A percentile compares a stretch with the other conserved stretches of the same genome.
Conservation (phyloP, 2,329 filamentous ascomycete genomes). For the Macrophomina phaseolina region DNA sequence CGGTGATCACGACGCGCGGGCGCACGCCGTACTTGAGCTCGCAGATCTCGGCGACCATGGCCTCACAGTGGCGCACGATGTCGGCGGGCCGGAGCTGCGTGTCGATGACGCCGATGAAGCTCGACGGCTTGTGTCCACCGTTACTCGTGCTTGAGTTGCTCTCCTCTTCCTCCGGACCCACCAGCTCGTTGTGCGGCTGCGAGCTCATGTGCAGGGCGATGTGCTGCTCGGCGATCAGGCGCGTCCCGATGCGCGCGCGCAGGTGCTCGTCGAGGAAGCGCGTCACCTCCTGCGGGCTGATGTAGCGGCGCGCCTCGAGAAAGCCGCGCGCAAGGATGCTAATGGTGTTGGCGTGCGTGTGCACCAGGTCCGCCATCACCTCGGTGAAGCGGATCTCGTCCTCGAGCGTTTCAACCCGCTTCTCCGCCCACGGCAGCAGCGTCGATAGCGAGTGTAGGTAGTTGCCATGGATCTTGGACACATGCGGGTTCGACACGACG, state of each 20-base stretch:
- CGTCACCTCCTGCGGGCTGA: conserved; percentile 81
- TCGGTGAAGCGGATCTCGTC: conserved; percentile 92
- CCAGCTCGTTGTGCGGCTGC: conserved; percentile 69
- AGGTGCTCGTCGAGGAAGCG: conserved; percentile 92
- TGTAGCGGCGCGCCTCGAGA: conserved; percentile 90
- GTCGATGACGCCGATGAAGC: conserved; percentile 95
- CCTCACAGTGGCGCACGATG: conserved; percentile 83
- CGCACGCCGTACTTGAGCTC: conserved; percentile 93
- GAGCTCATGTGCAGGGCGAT: conserved; percentile 82
- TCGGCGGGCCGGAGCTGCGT: conserved; percentile 81
- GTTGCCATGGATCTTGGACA: conserved; percentile 93
- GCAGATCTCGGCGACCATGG: conserved; percentile 93
- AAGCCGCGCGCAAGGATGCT: conserved; percentile 91
- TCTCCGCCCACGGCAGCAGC: conserved; percentile 80
- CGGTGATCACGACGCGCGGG: conserved; percentile 79
- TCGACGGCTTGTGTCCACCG: conserved; percentile 56
- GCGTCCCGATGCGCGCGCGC: conserved; percentile 89
- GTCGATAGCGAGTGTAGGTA: conserved; percentile 93
- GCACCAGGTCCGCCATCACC: conserved; percentile 91
- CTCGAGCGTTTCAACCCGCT: conserved; percentile 74
- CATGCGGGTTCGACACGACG: conserved; percentile 96
- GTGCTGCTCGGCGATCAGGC: conserved; percentile 94
- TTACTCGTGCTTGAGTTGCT: conserved; percentile 39
- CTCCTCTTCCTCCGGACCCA: conserved; percentile 38
- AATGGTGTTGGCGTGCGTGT: conserved; percentile 94